phyloP scores from a whole-genome alignment of 1,139 yeast genomes.

The Blastobotrys elegans region DNA sequence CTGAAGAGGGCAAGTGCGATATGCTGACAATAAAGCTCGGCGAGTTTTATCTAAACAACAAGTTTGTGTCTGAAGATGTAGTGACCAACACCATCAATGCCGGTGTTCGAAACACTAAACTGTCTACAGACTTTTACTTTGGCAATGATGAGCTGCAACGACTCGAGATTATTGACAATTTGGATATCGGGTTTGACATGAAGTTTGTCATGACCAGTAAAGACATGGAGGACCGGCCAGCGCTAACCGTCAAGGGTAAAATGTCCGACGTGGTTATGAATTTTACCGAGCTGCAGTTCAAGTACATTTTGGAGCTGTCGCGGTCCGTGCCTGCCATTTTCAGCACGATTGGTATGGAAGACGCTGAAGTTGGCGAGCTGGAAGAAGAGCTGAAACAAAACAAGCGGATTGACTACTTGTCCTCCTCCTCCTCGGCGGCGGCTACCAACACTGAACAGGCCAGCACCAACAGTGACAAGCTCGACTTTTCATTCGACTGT shows the following conservation, averaged over 20 bases:
- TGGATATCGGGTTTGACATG: conserved; percentile 61
- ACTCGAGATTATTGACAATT: conserved; percentile 61
- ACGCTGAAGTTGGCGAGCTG: conserved; percentile 57
- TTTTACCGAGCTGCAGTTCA: conserved; percentile 73
- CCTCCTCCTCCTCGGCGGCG: neutral
- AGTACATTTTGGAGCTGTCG: conserved; percentile 51
- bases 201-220: conserved; percentile 45
- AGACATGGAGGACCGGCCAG: conserved; percentile 41
- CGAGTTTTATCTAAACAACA: conserved; percentile 68
- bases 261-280: conserved; percentile 63
- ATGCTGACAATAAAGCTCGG: conserved; percentile 72
- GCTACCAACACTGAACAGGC: conserved; percentile 6
- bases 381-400: conserved; percentile 29
- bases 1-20: conserved; percentile 48
- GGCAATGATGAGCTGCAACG: conserved; percentile 42
- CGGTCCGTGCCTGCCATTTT: conserved; percentile 58
- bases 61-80: conserved; percentile 38
- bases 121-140: conserved; percentile 57
- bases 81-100: conserved; percentile 47
- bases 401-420: conserved; percentile 16
- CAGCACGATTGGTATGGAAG: conserved; percentile 41
- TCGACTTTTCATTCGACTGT: conserved; percentile 42
- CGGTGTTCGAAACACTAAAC: conserved; percentile 67
- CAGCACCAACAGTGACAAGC: conserved; percentile 17
- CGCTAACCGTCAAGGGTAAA: conserved; percentile 51